phyloP scores from a whole-genome alignment of 1,284 basidiomycete genomes.

The Gomphus bonarii region DNA sequence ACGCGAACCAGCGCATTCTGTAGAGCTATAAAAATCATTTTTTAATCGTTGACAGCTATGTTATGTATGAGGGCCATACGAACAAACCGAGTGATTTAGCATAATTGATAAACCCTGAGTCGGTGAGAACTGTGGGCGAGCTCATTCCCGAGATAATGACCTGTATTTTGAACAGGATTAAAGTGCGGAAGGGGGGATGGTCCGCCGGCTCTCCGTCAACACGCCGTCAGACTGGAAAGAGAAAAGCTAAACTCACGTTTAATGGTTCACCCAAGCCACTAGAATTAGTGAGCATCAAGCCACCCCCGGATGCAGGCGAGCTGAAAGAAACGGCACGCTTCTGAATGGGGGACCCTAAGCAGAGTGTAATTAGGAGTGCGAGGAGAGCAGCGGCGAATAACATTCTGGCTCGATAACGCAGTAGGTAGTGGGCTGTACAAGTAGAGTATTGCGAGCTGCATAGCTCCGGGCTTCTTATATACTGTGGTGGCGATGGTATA shows the following conservation, averaged over 20 bases:
- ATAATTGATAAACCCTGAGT: slow-evolving; percentile 47
- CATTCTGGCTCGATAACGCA: neutral
- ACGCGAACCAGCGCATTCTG: slow-evolving; percentile 50
- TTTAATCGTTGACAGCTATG: neutral
- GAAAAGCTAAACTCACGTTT: slow-evolving; percentile 32
- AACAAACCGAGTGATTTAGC: slow-evolving; percentile 59
- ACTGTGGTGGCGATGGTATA: too few relatives aligned
- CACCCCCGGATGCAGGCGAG: slow-evolving; percentile 34
- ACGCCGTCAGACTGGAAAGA: neutral
- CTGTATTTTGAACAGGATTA: slow-evolving; percentile 1
- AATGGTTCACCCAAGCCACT: slow-evolving; percentile 55
- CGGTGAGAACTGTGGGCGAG: slow-evolving; percentile 57
- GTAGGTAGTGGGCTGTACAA: too few relatives aligned
- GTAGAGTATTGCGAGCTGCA: too few relatives aligned
- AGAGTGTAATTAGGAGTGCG: neutral
- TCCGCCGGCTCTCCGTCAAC: neutral
- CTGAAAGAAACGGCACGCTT: slow-evolving; percentile 25
- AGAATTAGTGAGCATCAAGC: slow-evolving; percentile 42
- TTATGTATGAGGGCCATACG: slow-evolving; percentile 14
- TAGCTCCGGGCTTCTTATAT: too few relatives aligned
- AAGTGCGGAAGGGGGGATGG: neutral
- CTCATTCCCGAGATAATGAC: slow-evolving; percentile 36
- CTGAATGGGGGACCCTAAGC: neutral
- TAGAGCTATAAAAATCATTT: slow-evolving; percentile 34
- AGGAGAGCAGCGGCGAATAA: neutral